Evolutionary conservation across 768 basidiomycete species (phyloP), one percentile per base, ranked within the genome.

Genomic region (Daedalea quercina): DNA sequence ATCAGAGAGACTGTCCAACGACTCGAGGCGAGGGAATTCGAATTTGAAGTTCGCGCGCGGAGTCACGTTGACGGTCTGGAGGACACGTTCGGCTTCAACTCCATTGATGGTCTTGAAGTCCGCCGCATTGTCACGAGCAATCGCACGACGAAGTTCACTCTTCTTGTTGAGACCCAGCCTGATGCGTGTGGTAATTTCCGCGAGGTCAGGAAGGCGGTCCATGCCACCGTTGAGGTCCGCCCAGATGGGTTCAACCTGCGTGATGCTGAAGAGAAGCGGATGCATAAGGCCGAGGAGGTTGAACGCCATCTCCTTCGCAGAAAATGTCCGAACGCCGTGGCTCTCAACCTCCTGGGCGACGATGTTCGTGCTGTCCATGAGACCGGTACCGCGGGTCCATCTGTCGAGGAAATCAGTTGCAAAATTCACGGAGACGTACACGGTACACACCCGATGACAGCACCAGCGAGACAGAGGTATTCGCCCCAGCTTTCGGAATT

Each of bases 271-370:
- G 50, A 99, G 80, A 6, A 98, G 83, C 42, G 96, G 96, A 65
- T 99, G 96, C 95, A 99, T 98, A 47, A 99, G 79, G 55, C 96
- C 95, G 51, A 99, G 86, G 63, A 99, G 93, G 71, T 99, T 99
- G 83, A 99, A 99, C 0, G 96, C 94, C 96, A 98, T 99, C 73
- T 99, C 96, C 75, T 98, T 98, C 25, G 96, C 89, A 0, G 95
- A 98, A 82, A 98, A 99, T 1, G 96, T 99, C 59, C 96, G 84
- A 54, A 96, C 91, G 56, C 96, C 96, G 57, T 87, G 80, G 54
- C 84, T 79, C 73, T 99, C 96, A 41, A 99, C 79, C 50, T 93
- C 92, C 53, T 94, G 90, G 24, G 96, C 93, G 49, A 97, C 87
- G 41, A 87, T 90, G 73, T 94, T 94, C 42, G 92, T 94, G 3